Conservation (phyloP, 257 asterid genomes). For the Leptodermis oblonga region DNA sequence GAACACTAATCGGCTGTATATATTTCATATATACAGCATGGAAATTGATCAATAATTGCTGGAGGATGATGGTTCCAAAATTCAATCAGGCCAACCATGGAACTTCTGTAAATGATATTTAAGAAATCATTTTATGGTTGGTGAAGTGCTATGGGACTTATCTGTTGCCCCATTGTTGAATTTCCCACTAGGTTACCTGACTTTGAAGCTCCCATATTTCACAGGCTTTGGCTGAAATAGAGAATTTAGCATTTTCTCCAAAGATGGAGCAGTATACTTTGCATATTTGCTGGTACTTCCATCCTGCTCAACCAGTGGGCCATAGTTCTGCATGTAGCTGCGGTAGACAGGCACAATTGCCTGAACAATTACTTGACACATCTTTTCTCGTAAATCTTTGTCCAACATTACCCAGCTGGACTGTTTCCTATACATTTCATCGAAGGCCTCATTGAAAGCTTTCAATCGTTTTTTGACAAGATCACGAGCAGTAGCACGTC, state of each 20-base stretch:
- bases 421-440: constrained; percentile 65
- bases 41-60: too few relatives aligned
- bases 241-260: constrained; percentile 65
- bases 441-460: constrained; percentile 72
- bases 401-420: constrained; percentile 54
- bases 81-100: constrained; percentile 1
- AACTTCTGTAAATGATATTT: not conserved
- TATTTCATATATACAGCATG: constrained; percentile 13
- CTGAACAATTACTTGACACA: constrained; percentile 50
- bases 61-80: too few relatives aligned
- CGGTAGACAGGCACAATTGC: constrained; percentile 82
- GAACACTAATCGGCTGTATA: not conserved
- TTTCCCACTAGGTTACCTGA: constrained; percentile 54
- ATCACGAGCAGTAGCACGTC: constrained; percentile 82
- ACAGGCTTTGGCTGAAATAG: constrained; percentile 54
- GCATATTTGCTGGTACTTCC: constrained; percentile 64
- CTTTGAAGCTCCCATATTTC: constrained; percentile 71
- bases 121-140: constrained; percentile 27
- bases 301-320: constrained; percentile 86
- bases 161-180: constrained; percentile 42
- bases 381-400: constrained; percentile 61
- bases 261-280: constrained; percentile 58
- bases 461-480: constrained; percentile 75
- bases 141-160: constrained; percentile 40
- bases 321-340: constrained; percentile 91